These are phyloP conservation scores for Xylariaceae sp. DNA, from an alignment of 2,329 filamentous ascomycete species.

Conservation along the genomic window DNA sequence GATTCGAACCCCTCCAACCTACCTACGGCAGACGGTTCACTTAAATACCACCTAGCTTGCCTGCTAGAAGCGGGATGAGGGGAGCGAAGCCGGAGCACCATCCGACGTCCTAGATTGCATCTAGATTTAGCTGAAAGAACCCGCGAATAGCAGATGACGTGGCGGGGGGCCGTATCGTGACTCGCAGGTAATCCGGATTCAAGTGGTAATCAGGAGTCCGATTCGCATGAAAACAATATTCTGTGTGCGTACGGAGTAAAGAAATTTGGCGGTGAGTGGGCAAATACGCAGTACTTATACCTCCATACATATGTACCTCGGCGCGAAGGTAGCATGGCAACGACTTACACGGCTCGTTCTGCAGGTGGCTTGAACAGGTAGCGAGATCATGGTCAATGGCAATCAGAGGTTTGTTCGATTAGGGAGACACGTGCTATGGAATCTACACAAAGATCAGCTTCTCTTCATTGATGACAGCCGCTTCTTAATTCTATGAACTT, in stretches of 20 bases:
- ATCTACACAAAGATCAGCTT: too few relatives aligned
- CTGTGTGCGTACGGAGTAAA: neutral
- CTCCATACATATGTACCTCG: neutral
- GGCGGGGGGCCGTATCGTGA: neutral
- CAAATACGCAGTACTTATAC: neutral
- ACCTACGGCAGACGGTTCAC: neutral
- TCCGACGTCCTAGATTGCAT: slow-evolving; percentile 4
- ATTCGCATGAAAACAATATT: neutral
- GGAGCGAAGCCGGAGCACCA: neutral
- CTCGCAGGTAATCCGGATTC: neutral
- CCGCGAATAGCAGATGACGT: neutral
- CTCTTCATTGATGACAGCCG: too few relatives aligned
- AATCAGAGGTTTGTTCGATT: too few relatives aligned
- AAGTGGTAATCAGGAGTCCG: neutral
- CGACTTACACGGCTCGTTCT: too few relatives aligned
- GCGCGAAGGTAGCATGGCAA: too few relatives aligned
- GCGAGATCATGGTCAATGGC: too few relatives aligned
- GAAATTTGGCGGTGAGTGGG: neutral
- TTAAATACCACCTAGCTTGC: neutral
- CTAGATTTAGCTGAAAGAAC: neutral
- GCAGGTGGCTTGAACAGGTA: too few relatives aligned
- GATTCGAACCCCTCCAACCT: neutral
- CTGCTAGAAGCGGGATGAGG: slow-evolving; percentile 4
- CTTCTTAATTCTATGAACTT: too few relatives aligned
- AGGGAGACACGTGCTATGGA: too few relatives aligned